A percentile compares a stretch with the other conserved stretches of the same genome.
Conservation (phyloP, 371 early-diverging fungal species). For the Mortierella sp. region DNA sequence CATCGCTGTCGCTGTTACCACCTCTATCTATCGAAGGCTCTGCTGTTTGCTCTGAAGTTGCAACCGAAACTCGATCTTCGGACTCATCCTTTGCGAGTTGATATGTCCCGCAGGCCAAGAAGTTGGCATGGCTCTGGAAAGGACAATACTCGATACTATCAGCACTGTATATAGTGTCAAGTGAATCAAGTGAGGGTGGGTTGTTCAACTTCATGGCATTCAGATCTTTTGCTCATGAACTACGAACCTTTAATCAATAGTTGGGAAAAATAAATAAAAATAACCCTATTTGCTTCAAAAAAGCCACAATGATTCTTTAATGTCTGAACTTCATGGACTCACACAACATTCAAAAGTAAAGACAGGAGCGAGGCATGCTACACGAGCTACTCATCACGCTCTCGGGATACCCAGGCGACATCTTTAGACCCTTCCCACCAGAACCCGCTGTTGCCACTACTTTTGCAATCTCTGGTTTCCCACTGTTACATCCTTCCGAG, state of each 20-base stretch:
- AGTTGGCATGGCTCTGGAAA: slow-evolving; percentile 56
- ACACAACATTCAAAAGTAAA: slow-evolving; percentile 1
- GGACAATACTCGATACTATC: slow-evolving; percentile 90
- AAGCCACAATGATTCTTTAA: background rate
- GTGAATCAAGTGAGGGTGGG: slow-evolving; percentile 59
- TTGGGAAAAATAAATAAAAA: background rate
- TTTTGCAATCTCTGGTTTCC: slow-evolving; percentile 72
- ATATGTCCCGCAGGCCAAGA: slow-evolving; percentile 85
- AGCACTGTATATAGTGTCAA: slow-evolving; percentile 83
- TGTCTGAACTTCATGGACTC: background rate
- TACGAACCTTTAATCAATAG: too few species aligned
- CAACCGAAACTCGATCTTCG: slow-evolving; percentile 48
- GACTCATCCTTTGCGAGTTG: slow-evolving; percentile 67
- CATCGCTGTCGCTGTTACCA: slow-evolving; percentile 41
- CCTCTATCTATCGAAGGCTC: slow-evolving; percentile 6
- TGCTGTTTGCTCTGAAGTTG: slow-evolving; percentile 13
- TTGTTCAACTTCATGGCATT: slow-evolving; percentile 41
- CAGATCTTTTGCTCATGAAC: background rate
- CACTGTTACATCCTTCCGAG: slow-evolving; percentile 77
- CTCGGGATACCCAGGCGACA: slow-evolving; percentile 75
- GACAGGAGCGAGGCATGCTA: slow-evolving; percentile 64
- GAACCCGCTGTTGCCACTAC: slow-evolving; percentile 60
- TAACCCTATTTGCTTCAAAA: background rate
- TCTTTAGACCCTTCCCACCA: slow-evolving; percentile 72
- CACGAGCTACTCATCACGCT: slow-evolving; percentile 83